A percentile compares a stretch with the other conserved stretches of the same genome.
Conservation (phyloP, 2,329 filamentous ascomycete species). For the Arthrobotrys conoides region DNA sequence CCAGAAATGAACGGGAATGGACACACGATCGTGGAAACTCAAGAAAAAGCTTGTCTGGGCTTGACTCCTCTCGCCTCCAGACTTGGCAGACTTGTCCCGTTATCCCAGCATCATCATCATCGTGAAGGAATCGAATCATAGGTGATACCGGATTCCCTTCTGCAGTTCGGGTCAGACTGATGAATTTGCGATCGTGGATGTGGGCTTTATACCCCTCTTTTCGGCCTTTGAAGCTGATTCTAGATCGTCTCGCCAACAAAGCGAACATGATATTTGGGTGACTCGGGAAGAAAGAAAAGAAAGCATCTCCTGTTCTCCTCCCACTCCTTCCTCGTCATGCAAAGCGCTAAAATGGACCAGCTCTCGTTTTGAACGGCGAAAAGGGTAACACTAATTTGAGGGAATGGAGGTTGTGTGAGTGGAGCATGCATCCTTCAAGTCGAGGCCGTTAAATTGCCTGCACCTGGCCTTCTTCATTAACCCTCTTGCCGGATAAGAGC, state of each 20-base stretch:
- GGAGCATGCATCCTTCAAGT: slow-evolving; percentile 28
- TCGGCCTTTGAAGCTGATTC: background rate
- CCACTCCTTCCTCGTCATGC: slow-evolving; percentile 6
- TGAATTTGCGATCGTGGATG: background rate
- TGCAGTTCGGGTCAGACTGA: background rate
- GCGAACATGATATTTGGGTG: slow-evolving; percentile 15
- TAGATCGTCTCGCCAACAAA: slow-evolving; percentile 15
- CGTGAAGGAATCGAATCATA: slow-evolving; percentile 14
- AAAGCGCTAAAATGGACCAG: slow-evolving; percentile 15
- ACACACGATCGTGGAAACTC: slow-evolving; percentile 41
- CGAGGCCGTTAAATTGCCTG: slow-evolving; percentile 47
- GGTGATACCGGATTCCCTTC: background rate
- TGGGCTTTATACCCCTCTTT: background rate
- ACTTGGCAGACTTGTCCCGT: slow-evolving; percentile 58
- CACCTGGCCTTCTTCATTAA: slow-evolving; percentile 35
- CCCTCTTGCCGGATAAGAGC: slow-evolving; percentile 48
- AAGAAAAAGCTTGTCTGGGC: slow-evolving; percentile 59
- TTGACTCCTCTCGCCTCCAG: slow-evolving; percentile 54
- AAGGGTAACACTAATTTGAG: slow-evolving; percentile 17
- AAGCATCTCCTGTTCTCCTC: slow-evolving; percentile 10
- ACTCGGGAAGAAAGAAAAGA: background rate
- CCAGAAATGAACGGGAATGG: slow-evolving; percentile 39
- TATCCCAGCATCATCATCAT: slow-evolving; percentile 16
- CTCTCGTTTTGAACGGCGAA: slow-evolving; percentile 23
- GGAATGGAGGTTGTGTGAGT: slow-evolving; percentile 34